Conservation (phyloP, 202 grass and related monocot species). For the Carex arenaria region DNA sequence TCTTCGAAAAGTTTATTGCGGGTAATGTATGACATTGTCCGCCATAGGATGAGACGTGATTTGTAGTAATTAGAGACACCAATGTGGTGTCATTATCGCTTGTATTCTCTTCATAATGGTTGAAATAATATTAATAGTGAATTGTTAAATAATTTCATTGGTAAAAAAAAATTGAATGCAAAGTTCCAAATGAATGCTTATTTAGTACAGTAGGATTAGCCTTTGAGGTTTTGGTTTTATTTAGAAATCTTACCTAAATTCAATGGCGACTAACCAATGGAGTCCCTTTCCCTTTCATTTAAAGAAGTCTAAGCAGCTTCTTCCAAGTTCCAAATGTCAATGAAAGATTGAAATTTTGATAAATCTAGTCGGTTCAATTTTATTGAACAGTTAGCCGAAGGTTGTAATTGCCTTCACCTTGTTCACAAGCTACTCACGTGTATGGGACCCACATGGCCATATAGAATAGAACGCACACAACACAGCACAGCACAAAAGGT, state of each 20-base stretch:
- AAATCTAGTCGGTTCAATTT: neutral
- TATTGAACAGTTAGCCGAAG: neutral
- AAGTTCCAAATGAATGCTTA: neutral
- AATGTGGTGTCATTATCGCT: neutral
- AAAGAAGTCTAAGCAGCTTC: neutral
- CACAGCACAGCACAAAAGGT: no score
- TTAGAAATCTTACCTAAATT: neutral
- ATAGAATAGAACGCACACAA: neutral
- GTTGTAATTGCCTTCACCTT: neutral
- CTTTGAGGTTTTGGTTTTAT: neutral
- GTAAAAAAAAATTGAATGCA: neutral
- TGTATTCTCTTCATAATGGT: neutral
- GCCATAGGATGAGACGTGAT: slow-evolving; percentile 32
- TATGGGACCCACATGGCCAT: neutral
- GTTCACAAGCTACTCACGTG: neutral
- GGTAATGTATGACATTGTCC: slow-evolving; percentile 72
- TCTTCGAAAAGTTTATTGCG: slow-evolving; percentile 47
- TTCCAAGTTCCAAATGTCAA: neutral
- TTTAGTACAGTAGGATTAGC: neutral
- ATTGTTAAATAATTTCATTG: neutral
- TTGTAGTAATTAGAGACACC: neutral
- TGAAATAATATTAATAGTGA: neutral
- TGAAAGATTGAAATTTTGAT: neutral
- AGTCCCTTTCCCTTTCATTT: neutral
- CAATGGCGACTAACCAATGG: neutral